phyloP scores from a whole-genome alignment of 495 filamentous ascomycete species.

The Annulohypoxylon stygium region DNA sequence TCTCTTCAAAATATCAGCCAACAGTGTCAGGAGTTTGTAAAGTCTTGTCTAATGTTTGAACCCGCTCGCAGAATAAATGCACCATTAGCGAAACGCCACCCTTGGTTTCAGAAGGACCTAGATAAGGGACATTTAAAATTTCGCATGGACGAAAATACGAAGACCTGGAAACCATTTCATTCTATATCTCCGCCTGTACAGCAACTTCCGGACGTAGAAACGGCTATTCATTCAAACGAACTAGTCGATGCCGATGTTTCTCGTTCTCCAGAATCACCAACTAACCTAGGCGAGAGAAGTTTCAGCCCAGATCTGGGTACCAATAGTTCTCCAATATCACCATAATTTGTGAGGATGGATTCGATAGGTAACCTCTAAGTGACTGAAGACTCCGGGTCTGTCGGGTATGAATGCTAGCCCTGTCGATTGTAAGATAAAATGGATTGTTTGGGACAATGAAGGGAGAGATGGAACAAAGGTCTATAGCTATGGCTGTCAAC shows the following conservation, averaged over 20 bases:
- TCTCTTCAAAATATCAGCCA: conserved; percentile 58
- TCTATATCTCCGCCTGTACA: conserved; percentile 36
- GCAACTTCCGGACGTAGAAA: conserved; percentile 31
- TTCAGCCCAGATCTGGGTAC: not conserved
- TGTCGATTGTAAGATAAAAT: not conserved
- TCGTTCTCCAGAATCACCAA: conserved; percentile 61
- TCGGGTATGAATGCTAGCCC: not conserved
- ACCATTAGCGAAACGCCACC: conserved; percentile 67
- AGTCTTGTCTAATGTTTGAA: conserved; percentile 64
- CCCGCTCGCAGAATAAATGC: conserved; percentile 66
- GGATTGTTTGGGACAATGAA: not conserved
- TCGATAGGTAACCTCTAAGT: not conserved
- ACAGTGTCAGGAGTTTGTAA: conserved; percentile 67
- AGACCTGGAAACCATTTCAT: conserved; percentile 33
- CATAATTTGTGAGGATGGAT: conserved; percentile 6
- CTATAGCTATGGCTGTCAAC: not conserved
- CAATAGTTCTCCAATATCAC: conserved; percentile 2
- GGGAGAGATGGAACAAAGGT: not conserved
- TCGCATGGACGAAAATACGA: conserved; percentile 19
- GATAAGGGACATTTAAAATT: conserved; percentile 17
- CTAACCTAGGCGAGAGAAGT: conserved; percentile 11
- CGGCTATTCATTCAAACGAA: not conserved
- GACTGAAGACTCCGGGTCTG: conserved; percentile 2
- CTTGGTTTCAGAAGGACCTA: conserved; percentile 68
- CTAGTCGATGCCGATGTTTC: not conserved